Evolutionary conservation across 805 yeast genomes (phyloP).

Genomic region (Wickerhamomyces bisporus): DNA sequence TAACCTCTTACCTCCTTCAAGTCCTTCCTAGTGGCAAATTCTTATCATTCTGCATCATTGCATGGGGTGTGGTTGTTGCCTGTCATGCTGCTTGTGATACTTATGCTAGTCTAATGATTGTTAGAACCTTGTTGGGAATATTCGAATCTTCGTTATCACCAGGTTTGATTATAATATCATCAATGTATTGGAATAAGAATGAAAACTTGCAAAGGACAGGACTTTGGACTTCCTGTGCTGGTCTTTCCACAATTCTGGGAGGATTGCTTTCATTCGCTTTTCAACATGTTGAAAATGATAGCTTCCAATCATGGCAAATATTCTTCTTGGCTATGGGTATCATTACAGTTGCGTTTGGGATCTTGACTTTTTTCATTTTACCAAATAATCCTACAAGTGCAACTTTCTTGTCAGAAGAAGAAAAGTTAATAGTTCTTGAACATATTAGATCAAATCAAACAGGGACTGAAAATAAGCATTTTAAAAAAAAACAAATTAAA

Average conservation of each 20-base stretch:
- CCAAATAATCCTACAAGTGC: constrained; percentile 45
- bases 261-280: constrained; percentile 47
- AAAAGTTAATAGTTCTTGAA: constrained; percentile 36
- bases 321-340: constrained; percentile 53
- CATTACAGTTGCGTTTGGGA: constrained; percentile 46
- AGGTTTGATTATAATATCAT: constrained; percentile 50
- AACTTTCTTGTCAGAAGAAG: constrained; percentile 33
- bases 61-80: constrained; percentile 51
- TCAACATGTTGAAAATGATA: constrained; percentile 39
- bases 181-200: constrained; percentile 55
- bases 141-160: constrained; percentile 54
- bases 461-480: constrained; percentile 41
- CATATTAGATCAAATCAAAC: constrained; percentile 41
- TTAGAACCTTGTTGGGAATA: constrained; percentile 46
- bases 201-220: constrained; percentile 52
- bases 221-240: constrained; percentile 54
- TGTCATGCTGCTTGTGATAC: constrained; percentile 48
- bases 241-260: constrained; percentile 42
- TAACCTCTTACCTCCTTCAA: constrained; percentile 44
- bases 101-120: constrained; percentile 51
- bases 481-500: constrained; percentile 35
- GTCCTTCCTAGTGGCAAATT: constrained; percentile 49
- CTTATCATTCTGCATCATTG: constrained; percentile 38
- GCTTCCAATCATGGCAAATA: constrained; percentile 54
- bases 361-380: constrained; percentile 34